Evolutionary conservation across 2,329 filamentous ascomycete species (phyloP).

Genomic region (Hymenoscyphus occultus): DNA sequence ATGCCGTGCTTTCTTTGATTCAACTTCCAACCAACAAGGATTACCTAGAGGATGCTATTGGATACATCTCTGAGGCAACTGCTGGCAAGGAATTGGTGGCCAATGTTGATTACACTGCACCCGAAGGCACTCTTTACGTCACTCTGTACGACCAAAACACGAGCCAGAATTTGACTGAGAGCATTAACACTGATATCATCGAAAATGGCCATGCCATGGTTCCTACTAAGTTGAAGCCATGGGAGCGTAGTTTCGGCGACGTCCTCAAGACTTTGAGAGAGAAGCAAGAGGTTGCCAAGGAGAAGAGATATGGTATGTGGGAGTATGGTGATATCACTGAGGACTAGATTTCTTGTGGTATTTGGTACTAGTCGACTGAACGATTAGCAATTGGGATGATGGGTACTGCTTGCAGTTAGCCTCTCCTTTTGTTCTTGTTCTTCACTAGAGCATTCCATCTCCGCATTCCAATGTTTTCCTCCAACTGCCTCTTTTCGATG

Average conservation of each 20-base stretch:
- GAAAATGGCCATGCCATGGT: conserved; percentile 86
- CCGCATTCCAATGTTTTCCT: not conserved
- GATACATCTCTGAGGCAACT: conserved; percentile 71
- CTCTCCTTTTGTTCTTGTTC: not conserved
- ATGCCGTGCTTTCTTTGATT: conserved; percentile 82
- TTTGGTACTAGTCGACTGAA: not conserved
- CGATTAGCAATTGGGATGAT: not conserved
- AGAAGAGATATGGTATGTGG: conserved; percentile 83
- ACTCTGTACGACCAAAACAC: conserved; percentile 80
- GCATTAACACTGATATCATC: conserved; percentile 85
- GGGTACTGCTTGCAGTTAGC: not conserved
- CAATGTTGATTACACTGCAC: conserved; percentile 83
- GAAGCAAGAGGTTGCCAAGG: conserved; percentile 76
- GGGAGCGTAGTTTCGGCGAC: conserved; percentile 75
- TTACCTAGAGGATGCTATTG: conserved; percentile 78
- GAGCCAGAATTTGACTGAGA: conserved; percentile 64
- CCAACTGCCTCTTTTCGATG: not conserved
- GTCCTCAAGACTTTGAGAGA: conserved; percentile 70
- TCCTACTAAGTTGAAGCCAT: conserved; percentile 83
- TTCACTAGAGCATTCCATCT: not conserved
- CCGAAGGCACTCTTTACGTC: conserved; percentile 79
- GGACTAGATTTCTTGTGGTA: conserved; percentile 51
- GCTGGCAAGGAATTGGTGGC: conserved; percentile 78
- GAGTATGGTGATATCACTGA: conserved; percentile 97
- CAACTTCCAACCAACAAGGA: conserved; percentile 81